Evolutionary conservation across 2,329 filamentous ascomycete genomes (phyloP).

Genomic region (Neodidymelliopsis sp.): DNA sequence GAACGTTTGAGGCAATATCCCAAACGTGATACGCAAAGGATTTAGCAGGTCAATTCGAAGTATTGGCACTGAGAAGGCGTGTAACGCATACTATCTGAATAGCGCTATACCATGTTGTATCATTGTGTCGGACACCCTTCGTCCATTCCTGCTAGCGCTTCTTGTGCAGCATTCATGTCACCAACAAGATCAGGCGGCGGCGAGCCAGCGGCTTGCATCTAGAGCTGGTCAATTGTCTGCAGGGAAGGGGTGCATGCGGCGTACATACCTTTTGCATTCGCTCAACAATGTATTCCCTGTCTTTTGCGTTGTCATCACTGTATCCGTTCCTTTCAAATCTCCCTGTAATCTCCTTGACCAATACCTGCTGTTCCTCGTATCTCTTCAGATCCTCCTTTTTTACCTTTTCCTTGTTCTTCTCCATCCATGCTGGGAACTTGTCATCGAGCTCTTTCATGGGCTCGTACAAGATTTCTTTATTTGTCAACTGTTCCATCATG

Average conservation of each 20-base stretch:
- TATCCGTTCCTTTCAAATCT: conserved; percentile 87
- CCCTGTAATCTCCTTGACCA: conserved; percentile 85
- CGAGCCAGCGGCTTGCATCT: conserved; percentile 97
- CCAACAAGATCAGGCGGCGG: conserved; percentile 91
- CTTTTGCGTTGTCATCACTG: conserved; percentile 78
- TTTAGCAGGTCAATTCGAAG: neutral
- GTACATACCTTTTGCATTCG: conserved; percentile 88
- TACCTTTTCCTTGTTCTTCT: conserved; percentile 73
- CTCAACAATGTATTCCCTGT: conserved; percentile 93
- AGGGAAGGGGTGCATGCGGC: neutral
- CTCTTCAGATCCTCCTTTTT: conserved; percentile 75
- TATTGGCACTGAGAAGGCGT: neutral
- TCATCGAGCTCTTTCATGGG: conserved; percentile 97
- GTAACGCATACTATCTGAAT: neutral
- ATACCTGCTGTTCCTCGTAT: conserved; percentile 79
- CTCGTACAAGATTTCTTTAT: conserved; percentile 97
- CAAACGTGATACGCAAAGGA: too few species aligned
- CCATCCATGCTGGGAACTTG: conserved; percentile 91
- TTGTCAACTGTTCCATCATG: conserved; percentile 99
- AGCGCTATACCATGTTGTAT: conserved; percentile 19
- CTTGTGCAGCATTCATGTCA: conserved; percentile 84
- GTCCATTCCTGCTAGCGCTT: conserved; percentile 64
- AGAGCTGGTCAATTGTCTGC: conserved; percentile 10
- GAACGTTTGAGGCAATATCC: too few species aligned
- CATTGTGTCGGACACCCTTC: conserved; percentile 70